Evolutionary conservation across 75 land plant genomes (phyloP).

Genomic region (Pinus albicaulis): DNA sequence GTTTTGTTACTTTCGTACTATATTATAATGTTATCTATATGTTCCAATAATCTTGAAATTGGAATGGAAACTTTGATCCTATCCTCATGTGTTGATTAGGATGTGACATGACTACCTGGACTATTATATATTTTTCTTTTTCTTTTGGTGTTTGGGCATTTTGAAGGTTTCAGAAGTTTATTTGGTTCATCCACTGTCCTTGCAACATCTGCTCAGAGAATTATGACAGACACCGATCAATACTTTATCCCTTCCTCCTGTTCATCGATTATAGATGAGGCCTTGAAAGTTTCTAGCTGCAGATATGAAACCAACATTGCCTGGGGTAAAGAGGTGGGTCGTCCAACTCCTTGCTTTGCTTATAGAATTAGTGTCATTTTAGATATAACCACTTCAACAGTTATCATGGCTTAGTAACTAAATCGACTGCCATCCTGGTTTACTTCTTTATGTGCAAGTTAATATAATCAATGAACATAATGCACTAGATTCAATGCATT

Average conservation of each 20-base stretch:
- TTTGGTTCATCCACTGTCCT: conserved; percentile 14
- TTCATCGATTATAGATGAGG: conserved; percentile 11
- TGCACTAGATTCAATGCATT: too few species aligned
- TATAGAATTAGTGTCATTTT: too few species aligned
- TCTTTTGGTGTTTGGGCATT: background rate
- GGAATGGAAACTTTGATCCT: background rate
- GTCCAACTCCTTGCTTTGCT: too few species aligned
- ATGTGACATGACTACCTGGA: too few species aligned
- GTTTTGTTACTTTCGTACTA: too few species aligned
- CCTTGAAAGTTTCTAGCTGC: conserved; percentile 12
- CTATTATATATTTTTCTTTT: background rate
- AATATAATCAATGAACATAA: too few species aligned
- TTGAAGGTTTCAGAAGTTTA: background rate
- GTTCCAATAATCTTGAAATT: too few species aligned
- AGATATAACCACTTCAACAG: too few species aligned
- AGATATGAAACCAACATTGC: conserved; percentile 14
- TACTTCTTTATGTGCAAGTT: too few species aligned
- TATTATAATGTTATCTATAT: too few species aligned
- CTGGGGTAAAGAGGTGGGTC: conserved; percentile 21
- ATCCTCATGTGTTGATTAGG: background rate
- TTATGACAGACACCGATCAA: background rate
- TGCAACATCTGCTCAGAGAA: background rate
- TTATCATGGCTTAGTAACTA: too few species aligned
- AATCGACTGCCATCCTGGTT: too few species aligned
- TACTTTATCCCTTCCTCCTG: background rate